Base-by-base conservation (phyloP, 805 yeast genomes). In the Wickerhamomyces sydowiorum region DNA sequence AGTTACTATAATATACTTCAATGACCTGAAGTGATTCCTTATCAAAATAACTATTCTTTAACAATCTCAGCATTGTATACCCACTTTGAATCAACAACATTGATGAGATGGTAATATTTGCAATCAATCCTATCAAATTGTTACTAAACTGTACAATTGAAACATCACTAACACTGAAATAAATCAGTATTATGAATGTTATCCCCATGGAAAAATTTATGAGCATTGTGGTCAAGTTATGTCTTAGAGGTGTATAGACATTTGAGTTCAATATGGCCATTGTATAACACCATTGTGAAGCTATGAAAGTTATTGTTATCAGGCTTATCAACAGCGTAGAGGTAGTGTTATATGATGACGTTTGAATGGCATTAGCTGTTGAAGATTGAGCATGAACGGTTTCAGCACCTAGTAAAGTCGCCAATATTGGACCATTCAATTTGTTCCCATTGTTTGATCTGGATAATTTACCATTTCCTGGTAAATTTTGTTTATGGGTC, bases 241-340 rank as follows among this genome's bases (percentile, higher is more conserved):
- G 96, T 95, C 41, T 87, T 87, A 50, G 96, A 84, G 39, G 88
- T 95, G 37, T 78, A 95, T 60, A 75, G 95, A 51, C 96, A 95
- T 8, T 73, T 83, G 58, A 82, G 86, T 41, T 74, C 86, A 55
- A 96, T 84, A 69, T 74, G 86, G 62, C 83, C 82, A 59, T 82
- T 73, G 60, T 62, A 57, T 64, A 67, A 56, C 64, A 29, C 48
- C 61, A 52, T 33, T 70, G 62, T 10, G 56, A 50, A 2, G 37
- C 48, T 29, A 56, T 56, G 22, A 49, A 62, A 8, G 56, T 63
- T 7, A 59, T 56, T 4, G 73, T 64, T 44, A 41, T 36, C 2
- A 38, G 18, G 2, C 14, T n/a, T 19, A 28, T 15, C 20, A n/a
- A 34, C 33, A 48, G 47, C 5, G n/a, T n/a, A n/a, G 43, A 14